phyloP scores from a whole-genome alignment of 1,284 basidiomycete species.

The Stygiomarasmius scandens region DNA sequence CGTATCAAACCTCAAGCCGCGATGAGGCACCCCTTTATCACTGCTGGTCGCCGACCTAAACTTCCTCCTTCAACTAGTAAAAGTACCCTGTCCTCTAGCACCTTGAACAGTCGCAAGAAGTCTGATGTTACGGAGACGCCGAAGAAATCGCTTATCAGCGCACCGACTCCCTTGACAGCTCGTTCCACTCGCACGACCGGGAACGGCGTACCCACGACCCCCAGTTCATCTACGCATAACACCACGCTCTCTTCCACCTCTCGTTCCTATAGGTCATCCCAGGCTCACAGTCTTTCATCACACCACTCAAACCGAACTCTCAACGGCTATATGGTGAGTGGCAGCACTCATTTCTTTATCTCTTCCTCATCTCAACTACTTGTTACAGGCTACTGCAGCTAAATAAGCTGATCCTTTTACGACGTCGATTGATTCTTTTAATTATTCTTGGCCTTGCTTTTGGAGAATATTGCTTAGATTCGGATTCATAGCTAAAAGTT shows the following conservation, averaged over 20 bases:
- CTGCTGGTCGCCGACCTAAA: slow-evolving; percentile 62
- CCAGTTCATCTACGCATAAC: slow-evolving; percentile 47
- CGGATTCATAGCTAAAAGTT: slow-evolving; percentile 24
- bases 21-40: slow-evolving; percentile 88
- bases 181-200: slow-evolving; percentile 60
- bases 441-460: slow-evolving; percentile 16
- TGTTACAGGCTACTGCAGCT: slow-evolving; percentile 44
- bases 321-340: slow-evolving; percentile 52
- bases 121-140: slow-evolving; percentile 71
- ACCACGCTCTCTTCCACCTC: slow-evolving; percentile 52
- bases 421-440: slow-evolving; percentile 11
- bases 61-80: slow-evolving; percentile 49
- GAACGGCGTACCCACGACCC: slow-evolving; percentile 60
- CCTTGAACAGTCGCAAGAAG: slow-evolving; percentile 50
- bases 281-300: slow-evolving; percentile 52
- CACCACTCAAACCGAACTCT: slow-evolving; percentile 59
- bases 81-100: slow-evolving; percentile 56
- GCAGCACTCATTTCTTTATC: background rate
- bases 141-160: slow-evolving; percentile 84
- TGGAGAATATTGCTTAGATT: slow-evolving; percentile 25
- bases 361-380: slow-evolving; percentile 9
- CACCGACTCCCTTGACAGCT: slow-evolving; percentile 80
- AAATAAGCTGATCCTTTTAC: slow-evolving; percentile 37
- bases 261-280: slow-evolving; percentile 56
- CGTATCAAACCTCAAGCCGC: slow-evolving; percentile 94